A percentile compares a stretch with the other conserved stretches of the same genome.
Evolutionary conservation across 768 basidiomycete species (phyloP).

Genomic region (Glaciozyma antarctica): DNA sequence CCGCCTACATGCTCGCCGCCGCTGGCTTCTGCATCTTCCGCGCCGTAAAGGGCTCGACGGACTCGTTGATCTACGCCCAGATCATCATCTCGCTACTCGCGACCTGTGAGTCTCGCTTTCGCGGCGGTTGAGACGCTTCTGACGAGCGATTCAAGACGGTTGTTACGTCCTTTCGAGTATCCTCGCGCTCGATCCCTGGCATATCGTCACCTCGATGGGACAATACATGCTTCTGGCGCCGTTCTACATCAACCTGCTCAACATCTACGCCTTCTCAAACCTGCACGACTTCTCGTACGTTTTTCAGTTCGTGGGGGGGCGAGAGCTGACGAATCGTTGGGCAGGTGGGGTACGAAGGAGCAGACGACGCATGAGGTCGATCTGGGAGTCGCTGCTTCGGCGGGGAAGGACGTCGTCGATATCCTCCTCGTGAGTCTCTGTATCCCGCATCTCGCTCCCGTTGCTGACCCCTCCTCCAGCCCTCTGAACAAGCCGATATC

Average conservation of each 20-base stretch:
- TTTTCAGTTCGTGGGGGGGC: too few relatives aligned
- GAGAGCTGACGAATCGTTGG: not conserved
- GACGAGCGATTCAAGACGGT: constrained; percentile 18
- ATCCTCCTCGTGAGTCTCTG: constrained; percentile 13
- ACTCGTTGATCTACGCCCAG: constrained; percentile 50
- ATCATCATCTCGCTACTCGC: constrained; percentile 68
- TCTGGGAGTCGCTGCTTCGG: constrained; percentile 31
- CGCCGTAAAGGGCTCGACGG: constrained; percentile 57
- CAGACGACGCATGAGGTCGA: constrained; percentile 28
- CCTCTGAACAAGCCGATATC: constrained; percentile 34
- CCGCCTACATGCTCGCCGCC: constrained; percentile 72
- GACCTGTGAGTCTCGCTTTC: constrained; percentile 19
- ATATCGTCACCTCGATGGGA: constrained; percentile 80
- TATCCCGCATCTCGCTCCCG: too few relatives aligned
- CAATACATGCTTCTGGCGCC: constrained; percentile 61
- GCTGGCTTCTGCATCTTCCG: constrained; percentile 72
- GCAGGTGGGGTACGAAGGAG: constrained; percentile 35
- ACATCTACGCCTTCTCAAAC: constrained; percentile 74
- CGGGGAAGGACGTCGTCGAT: constrained; percentile 31
- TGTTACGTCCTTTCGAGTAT: constrained; percentile 66
- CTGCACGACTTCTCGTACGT: constrained; percentile 51
- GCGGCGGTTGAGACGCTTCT: not conserved
- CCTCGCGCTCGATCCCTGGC: constrained; percentile 85
- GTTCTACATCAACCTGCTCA: constrained; percentile 37
- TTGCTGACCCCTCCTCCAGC: not conserved